phyloP scores from a whole-genome alignment of 768 basidiomycete species.

The Boletus sp. region DNA sequence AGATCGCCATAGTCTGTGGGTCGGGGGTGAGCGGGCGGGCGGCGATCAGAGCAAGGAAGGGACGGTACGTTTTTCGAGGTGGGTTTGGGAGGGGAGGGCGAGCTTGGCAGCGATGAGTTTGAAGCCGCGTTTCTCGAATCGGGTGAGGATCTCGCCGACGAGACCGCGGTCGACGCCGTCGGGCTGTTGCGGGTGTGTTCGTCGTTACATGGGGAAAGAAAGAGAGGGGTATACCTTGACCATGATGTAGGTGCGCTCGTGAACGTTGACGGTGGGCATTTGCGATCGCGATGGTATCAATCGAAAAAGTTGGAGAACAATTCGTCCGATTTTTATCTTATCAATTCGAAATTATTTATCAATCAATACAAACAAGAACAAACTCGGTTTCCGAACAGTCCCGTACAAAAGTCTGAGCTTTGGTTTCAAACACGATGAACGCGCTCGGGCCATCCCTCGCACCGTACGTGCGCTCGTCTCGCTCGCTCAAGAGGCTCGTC shows the following conservation, averaged over 20 bases:
- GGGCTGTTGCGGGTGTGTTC: slow-evolving; percentile 52
- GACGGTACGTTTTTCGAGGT: slow-evolving; percentile 82
- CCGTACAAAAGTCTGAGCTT: not conserved
- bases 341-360: not conserved
- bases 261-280: slow-evolving; percentile 27
- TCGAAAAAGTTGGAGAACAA: not conserved
- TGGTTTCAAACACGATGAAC: slow-evolving; percentile 25
- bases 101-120: slow-evolving; percentile 96
- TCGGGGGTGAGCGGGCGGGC: not conserved
- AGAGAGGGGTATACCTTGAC: slow-evolving; percentile 67
- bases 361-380: slow-evolving; percentile 41
- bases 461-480: slow-evolving; percentile 67
- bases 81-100: slow-evolving; percentile 71
- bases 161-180: slow-evolving; percentile 98
- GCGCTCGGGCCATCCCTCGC: slow-evolving; percentile 75
- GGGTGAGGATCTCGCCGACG: slow-evolving; percentile 90
- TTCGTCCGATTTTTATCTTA: slow-evolving; percentile 25
- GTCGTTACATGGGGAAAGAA: not conserved
- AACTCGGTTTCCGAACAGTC: slow-evolving; percentile 33
- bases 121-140: slow-evolving; percentile 98
- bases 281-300: slow-evolving; percentile 46
- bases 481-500: slow-evolving; percentile 63
- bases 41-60: not conserved
- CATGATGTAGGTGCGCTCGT: slow-evolving; percentile 98
- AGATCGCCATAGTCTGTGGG: slow-evolving; percentile 90